Base-by-base conservation (phyloP, 2,329 filamentous ascomycete genomes). In the Diaporthe vaccinii region DNA sequence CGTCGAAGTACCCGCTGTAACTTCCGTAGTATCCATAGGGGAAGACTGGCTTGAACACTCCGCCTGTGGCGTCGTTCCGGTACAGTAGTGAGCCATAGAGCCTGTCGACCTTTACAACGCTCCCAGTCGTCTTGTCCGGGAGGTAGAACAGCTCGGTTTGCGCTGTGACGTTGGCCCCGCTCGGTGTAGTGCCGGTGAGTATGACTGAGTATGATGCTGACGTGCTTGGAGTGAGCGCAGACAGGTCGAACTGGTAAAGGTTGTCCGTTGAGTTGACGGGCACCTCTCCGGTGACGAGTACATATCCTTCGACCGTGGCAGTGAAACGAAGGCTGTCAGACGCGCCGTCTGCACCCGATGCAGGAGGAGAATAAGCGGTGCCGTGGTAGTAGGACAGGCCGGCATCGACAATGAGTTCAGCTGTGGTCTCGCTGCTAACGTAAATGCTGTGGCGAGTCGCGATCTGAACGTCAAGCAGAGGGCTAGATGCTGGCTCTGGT, bases 361-460 rank as follows among this genome's bases (percentile, higher is more conserved):
- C 78, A 5, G 81, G 76, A 22, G 79, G 80, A 0, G 82, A 80
- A 79, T 85, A 86, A 1, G 82, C 78, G 4, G 78, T 78, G 5
- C 87, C 87, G 65, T 82, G 81, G 79, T 83, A 86, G 5, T 81
- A 80, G 7, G 86, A 88, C 8, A 87, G 76, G 10, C 78, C 81
- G 1, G 87, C 85, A 31, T 85, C 83, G 59, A 89, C 83, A 7
- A 88, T 80, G 72, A 88, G 86, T 25, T 86, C 84, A 3, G 82
- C 87, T 4, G 78, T 76, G 4, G 77, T 70, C 74, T 88, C 87
- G 59, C 80, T 83, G 22, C 83, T 83, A 2, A 89, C 81, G 70
- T 88, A 89, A 59, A 89, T 81, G 78, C 83, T 88, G 78, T 87
- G 85, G 2, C 87, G 84, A 9, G 87, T 84, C 46, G 82, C 82